Base-by-base conservation (phyloP, 768 basidiomycete genomes). In the Serpula lacrymans region DNA sequence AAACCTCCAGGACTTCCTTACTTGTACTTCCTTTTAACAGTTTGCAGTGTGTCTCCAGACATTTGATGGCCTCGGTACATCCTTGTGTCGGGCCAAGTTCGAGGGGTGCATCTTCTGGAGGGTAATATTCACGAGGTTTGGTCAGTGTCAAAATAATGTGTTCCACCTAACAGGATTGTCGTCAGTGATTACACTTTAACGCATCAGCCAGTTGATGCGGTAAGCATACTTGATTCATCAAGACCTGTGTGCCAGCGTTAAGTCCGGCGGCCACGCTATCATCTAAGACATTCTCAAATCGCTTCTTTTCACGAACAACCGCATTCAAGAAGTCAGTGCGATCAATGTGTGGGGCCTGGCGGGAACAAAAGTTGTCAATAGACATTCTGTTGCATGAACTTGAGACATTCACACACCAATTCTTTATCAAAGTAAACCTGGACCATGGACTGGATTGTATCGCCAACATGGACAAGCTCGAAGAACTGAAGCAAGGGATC, bases 361-460 rank as follows among this genome's bases (percentile, higher is more conserved):
- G 2, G 27, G 27, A 17, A 3, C 3, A 30, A 43, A 17, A 30
- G 37, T 21, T 9, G 8, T 20, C 7, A 14, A 9, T 12, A 12
- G 30, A 10, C 17, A 41, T 41, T 21, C n/a, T 14, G 26, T n/a
- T 10, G 20, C 6, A 44, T 6, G 6, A 58, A 13, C 11, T 6
- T 22, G 39, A 41, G 18, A 34, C n/a, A 1, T 4, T 5, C 1
- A 58, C 82, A 18, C 46, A 88, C 90, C 64, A 98, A 67, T 53
- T 96, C 95, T 55, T 94, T 94, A 57, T 98, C 96, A 55, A 95
- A 99, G 61, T 94, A 99, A 2, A 97, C 96, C 51, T 99, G 93
- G 5, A 96, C 81, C 82, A 98, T 97, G 13, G 84, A 90, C 63
- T 95, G 91, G 31, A 98, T 97, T 12, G 90, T 99, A 57, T 99